Percentiles rank a stretch among this genome's conserved stretches.
These are phyloP conservation scores for Phanerodontia chrysosporium DNA, from an alignment of 768 basidiomycete species.

Conservation along the genomic window DNA sequence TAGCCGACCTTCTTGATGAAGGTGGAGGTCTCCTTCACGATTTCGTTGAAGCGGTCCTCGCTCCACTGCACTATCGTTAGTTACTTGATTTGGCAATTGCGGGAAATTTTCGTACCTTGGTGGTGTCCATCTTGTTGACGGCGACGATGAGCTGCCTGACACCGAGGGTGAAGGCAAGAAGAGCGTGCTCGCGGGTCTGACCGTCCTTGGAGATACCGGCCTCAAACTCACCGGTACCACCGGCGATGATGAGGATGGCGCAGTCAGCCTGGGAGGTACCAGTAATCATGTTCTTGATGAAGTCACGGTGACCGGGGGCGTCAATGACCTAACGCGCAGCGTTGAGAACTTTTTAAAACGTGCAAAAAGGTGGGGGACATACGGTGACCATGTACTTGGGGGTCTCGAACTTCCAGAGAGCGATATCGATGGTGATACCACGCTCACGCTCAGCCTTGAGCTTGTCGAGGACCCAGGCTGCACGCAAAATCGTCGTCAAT, in stretches of 20 bases:
- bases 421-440: slow-evolving; percentile 99
- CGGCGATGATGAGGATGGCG: slow-evolving; percentile 98
- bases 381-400: slow-evolving; percentile 93
- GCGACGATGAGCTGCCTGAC: slow-evolving; percentile 99
- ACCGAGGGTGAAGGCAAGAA: slow-evolving; percentile 99
- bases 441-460: slow-evolving; percentile 99
- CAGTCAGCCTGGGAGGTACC: slow-evolving; percentile 99
- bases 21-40: slow-evolving; percentile 93
- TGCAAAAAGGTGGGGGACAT: slow-evolving; percentile 29
- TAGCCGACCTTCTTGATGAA: slow-evolving; percentile 99
- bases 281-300: slow-evolving; percentile 99
- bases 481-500: slow-evolving; percentile 16
- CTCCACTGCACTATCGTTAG: slow-evolving; percentile 67
- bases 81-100: not conserved
- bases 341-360: not conserved
- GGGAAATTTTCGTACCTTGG: slow-evolving; percentile 55
- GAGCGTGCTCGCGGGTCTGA: slow-evolving; percentile 99
- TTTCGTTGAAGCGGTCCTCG: slow-evolving; percentile 99
- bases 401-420: slow-evolving; percentile 99
- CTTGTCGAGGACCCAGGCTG: slow-evolving; percentile 99
- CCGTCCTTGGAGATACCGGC: slow-evolving; percentile 99
- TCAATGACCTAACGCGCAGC: slow-evolving; percentile 76
- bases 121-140: slow-evolving; percentile 99
- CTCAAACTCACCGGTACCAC: slow-evolving; percentile 99
- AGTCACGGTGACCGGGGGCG: slow-evolving; percentile 99